phyloP scores from a whole-genome alignment of 1,284 basidiomycete species.

The Mixia osmundae region DNA sequence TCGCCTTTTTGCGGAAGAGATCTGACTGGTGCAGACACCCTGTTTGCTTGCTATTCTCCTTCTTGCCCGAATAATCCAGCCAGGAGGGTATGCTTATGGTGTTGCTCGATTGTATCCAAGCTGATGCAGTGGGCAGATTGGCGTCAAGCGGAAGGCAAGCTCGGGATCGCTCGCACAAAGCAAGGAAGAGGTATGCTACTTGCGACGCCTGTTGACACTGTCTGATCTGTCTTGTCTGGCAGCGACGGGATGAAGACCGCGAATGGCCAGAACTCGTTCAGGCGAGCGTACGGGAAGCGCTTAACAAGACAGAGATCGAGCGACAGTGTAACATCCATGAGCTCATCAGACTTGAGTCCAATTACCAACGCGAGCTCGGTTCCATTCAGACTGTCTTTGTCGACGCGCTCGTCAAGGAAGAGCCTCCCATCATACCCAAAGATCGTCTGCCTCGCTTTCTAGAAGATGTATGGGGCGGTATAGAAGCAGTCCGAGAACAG shows the following conservation, averaged over 20 bases:
- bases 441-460: conserved; percentile 54
- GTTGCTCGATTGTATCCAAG: conserved; percentile 31
- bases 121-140: conserved; percentile 32
- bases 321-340: conserved; percentile 80
- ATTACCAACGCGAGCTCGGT: conserved; percentile 72
- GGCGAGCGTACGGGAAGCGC: conserved; percentile 35
- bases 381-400: conserved; percentile 66
- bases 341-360: conserved; percentile 68
- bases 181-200: conserved; percentile 4
- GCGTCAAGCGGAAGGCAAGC: conserved; percentile 15
- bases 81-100: conserved; percentile 1
- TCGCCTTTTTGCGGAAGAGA: conserved; percentile 43
- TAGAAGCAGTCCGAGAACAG: conserved; percentile 55
- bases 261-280: conserved; percentile 58
- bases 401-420: conserved; percentile 40
- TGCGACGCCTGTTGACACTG: too few species aligned
- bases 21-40: not conserved
- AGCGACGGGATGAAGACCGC: conserved; percentile 2
- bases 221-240: too few species aligned
- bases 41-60: conserved; percentile 24
- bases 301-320: conserved; percentile 53
- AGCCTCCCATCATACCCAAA: conserved; percentile 51
- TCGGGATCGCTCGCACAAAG: conserved; percentile 21
- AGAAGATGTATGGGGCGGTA: conserved; percentile 64
- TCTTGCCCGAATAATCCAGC: conserved; percentile 40